Base-by-base conservation (phyloP, 768 basidiomycete species). In the Podaxis carcinomalis region DNA sequence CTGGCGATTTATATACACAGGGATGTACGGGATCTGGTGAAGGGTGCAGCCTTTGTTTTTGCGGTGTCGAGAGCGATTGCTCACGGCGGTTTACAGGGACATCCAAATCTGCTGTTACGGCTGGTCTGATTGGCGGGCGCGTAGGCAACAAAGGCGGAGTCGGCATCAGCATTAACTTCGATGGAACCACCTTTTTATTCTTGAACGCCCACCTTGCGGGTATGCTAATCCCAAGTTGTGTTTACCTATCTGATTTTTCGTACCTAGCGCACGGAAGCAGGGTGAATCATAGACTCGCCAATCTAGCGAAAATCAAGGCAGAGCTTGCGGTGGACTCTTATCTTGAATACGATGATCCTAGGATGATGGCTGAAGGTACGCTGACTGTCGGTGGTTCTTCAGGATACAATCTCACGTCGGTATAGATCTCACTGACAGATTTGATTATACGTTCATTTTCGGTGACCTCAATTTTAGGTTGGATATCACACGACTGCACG, bases 101-200 rank as follows among this genome's bases (percentile, higher is more conserved):
- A 11, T 92, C 91, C 3, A 90, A 88, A 65, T 88, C 89, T 13
- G 85, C 86, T 19, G 95, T 98, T 0, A 89, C 94, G 0, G 84
- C 95, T 14, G 95, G 95, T 3, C 76, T 97, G 23, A 92, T 96
- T 27, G 93, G 93, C 2, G 95, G 95, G 0, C 77, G 95, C 51
- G 80, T 97, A 1, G 95, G 95, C 4, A 98, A 98, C 70, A 98
- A 98, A 70, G 85, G 95, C 1, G 92, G 90, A 14, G 92, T 95
- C 25, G 95, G 92, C n/a, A 88, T 97, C 63, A 91, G 89, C 62
- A 73, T 96, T 47, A 88, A 93, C 65, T 77, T 98, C 19, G 86
- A 84, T 51, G 89, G 87, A n/a, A 87, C 84, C 23, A 89, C 92
- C 0, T 80, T 97, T 49, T 78, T 98, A 11, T 96, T 98, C 71